Base-by-base conservation (phyloP, 2,329 filamentous ascomycete species). In the Claviceps digitariae region DNA sequence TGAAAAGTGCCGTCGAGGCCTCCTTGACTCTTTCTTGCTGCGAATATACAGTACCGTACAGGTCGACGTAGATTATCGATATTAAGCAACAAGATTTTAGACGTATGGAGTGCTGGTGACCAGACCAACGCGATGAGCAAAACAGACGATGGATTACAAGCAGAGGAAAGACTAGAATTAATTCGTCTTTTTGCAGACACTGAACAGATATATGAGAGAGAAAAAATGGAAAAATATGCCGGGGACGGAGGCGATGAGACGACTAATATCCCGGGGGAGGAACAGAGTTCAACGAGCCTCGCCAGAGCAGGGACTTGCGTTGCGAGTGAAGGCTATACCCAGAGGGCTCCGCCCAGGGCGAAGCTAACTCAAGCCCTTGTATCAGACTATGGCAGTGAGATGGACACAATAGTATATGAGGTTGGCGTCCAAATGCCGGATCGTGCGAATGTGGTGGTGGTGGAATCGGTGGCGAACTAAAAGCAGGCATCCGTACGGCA, bases 401-500 rank as follows among this genome's bases (percentile, higher is more conserved):
- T 9, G 10, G 31, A 25, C 29, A 27, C 43, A 27, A 29, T 38
- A 47, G 23, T 12, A 66, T 64, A 67, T 63, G 69, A 69, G 66
- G 64, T 64, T 65, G 65, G 63, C 57, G 29, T 41, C 44, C 62
- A 62, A 65, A 64, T 63, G 62, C 62, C 67, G 65, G 66, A 62
- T 60, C 61, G 41, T 31, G 13, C 45, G 15, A 29, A 29, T 23
- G 49, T 45, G 52, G 45, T 45, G 58, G 49, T 45, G 52, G 45
- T 45, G 58, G 55, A 55, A 49, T 65, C 67, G 65, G 66, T 71
- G 27, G 52, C 45, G 41, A 52, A 38, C 36, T 43, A 65, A 71
- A 69, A 67, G 73, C 69, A 64, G 70, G 76, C 76, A 80, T 78
- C 67, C 72, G 74, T 71, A 69, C 74, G 71, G 67, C 70, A 75